Evolutionary conservation across 257 asterid genomes (phyloP).

Genomic region (Voacanga thouarsii): DNA sequence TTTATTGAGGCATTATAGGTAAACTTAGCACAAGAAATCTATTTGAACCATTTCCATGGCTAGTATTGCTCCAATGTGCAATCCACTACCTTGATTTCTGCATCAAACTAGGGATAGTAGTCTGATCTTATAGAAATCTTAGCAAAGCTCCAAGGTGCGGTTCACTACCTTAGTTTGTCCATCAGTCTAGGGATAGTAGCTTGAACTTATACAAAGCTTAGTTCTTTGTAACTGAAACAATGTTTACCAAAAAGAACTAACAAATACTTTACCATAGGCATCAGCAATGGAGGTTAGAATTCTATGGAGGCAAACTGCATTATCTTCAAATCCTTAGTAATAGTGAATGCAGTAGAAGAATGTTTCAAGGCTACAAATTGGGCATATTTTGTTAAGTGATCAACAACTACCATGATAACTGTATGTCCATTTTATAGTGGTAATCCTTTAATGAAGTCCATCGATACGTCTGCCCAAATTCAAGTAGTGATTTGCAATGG

Average conservation of each 20-base stretch:
- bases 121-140: neutral
- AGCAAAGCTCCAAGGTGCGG: too few relatives aligned
- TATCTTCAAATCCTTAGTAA: neutral
- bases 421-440: neutral
- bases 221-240: neutral
- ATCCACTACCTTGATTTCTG: too few relatives aligned
- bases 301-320: neutral
- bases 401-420: neutral
- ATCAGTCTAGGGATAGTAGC: too few relatives aligned
- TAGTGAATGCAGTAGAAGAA: neutral
- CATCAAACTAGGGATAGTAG: too few relatives aligned
- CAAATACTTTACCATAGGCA: neutral
- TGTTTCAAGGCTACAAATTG: neutral
- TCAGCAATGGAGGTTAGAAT: neutral
- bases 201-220: neutral
- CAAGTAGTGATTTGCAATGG: neutral
- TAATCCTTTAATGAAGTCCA: neutral
- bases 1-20: too few relatives aligned
- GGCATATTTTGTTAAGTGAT: conserved; percentile 8
- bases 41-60: too few relatives aligned
- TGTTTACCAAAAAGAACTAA: neutral
- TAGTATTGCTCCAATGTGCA: too few relatives aligned
- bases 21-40: too few relatives aligned
- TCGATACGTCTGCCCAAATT: neutral
- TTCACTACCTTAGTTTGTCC: too few relatives aligned